Base-by-base conservation (phyloP, 345 rosid genomes). In the Cardamine occulta region DNA sequence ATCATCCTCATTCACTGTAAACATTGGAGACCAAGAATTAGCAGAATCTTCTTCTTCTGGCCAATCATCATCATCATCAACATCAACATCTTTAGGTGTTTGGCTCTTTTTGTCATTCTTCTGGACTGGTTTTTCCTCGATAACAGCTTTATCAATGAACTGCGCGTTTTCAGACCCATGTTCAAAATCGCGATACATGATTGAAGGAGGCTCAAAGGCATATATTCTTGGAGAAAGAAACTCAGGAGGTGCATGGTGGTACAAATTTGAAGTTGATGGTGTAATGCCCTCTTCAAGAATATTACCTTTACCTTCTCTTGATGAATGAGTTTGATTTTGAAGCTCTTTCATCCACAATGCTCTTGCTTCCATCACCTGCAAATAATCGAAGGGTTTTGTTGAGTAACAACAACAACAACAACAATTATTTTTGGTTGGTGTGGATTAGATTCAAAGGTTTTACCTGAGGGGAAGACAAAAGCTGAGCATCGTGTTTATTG, bases 361-460 rank as follows among this genome's bases (percentile, higher is more conserved):
- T 83, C 98, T 89, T 21, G 97, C 93, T 77, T 86, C 98, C 82
- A 87, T 58, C 78, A 95, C 83, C 99, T 95, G 72, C 81, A 73
- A 26, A 34, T 5, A 44, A 47, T 6, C 32, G 40, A 51, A 19
- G 26, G 35, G 4, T 3, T 58, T 48, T 11, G 7, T 18, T 29
- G 23, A 48, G 64, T 44, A 53, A 32, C 26, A 17, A 58, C 54
- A 66, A 68, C 13, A 28, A 42, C 32, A 31, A 28, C 31, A 28
- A 28, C 7, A 57, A 51, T 14, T 49, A 62, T 63, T 70, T 64
- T 21, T 5, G 31, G 26, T 60, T 49, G 13, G 3, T 2, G 14
- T 9, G 24, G 47, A 17, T 23, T 29, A 35, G 4, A 69, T 32
- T 68, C 19, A 44, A 23, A 74, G 70, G 52, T 57, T 76, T 84